A percentile compares a stretch with the other conserved stretches of the same genome.
These are phyloP conservation scores for Xylaria longipes DNA, from an alignment of 495 filamentous ascomycete species.

Conservation along the genomic window DNA sequence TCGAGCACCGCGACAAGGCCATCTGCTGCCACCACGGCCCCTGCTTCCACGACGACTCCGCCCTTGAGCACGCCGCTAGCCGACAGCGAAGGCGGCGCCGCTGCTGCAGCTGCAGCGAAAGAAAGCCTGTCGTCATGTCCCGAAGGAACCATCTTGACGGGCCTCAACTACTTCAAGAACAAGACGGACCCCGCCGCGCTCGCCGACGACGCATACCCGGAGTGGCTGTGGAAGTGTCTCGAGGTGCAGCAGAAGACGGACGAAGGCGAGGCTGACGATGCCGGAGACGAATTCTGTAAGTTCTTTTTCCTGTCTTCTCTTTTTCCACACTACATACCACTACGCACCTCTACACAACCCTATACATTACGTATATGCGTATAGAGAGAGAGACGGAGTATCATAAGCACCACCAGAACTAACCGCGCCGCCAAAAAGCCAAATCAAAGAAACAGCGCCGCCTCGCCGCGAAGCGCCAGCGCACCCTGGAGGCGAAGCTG, in stretches of 20 bases:
- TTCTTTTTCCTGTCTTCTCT: conserved; percentile 23
- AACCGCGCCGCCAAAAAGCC: conserved; percentile 52
- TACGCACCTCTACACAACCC: not conserved
- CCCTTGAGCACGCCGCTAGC: conserved; percentile 22
- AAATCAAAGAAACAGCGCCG: conserved; percentile 81
- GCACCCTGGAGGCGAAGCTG: conserved; percentile 66
- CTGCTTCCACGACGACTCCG: conserved; percentile 9
- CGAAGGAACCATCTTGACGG: conserved; percentile 75
- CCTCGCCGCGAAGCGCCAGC: conserved; percentile 69
- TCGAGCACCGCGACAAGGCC: conserved; percentile 38
- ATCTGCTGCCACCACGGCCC: conserved; percentile 39
- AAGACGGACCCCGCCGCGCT: conserved; percentile 72
- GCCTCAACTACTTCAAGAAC: conserved; percentile 87
- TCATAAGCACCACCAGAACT: not conserved
- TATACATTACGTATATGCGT: not conserved
- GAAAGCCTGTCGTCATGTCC: conserved; percentile 53
- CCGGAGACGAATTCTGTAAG: conserved; percentile 78
- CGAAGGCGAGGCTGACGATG: conserved; percentile 47
- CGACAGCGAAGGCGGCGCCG: conserved; percentile 21
- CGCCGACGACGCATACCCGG: conserved; percentile 85
- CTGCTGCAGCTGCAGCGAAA: conserved; percentile 27
- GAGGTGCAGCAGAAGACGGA: conserved; percentile 57
- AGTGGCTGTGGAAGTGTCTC: conserved; percentile 86
- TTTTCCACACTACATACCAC: not conserved
- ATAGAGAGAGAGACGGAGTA: not conserved